phyloP scores from a whole-genome alignment of 768 basidiomycete species.

The Pleurotus djamor region DNA sequence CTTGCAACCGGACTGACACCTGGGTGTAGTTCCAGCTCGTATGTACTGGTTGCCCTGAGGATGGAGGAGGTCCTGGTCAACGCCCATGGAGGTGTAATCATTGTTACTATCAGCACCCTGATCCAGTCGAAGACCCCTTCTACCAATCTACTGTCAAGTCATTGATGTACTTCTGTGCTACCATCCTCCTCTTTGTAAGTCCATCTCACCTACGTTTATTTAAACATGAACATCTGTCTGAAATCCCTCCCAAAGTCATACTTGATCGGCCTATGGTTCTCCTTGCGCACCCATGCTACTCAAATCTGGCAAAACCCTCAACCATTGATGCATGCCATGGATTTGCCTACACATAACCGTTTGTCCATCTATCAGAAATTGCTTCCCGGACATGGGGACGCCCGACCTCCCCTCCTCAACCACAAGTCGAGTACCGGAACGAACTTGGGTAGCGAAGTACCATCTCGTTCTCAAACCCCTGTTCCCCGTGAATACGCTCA shows the following conservation, averaged over 20 bases:
- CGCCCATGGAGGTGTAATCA: conserved; percentile 84
- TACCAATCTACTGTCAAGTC: conserved; percentile 94
- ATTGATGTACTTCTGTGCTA: conserved; percentile 96
- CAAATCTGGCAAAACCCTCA: conserved; percentile 99
- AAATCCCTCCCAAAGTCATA: conserved; percentile 65
- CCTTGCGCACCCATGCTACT: conserved; percentile 93
- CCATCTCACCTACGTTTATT: too few species aligned
- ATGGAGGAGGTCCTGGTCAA: conserved; percentile 23
- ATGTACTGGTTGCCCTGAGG: conserved; percentile 74
- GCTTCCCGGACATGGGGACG: conserved; percentile 23
- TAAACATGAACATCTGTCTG: too few species aligned
- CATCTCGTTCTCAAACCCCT: conserved; percentile 38
- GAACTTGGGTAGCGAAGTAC: conserved; percentile 22
- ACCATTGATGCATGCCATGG: conserved; percentile 67
- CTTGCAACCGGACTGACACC: conserved; percentile 1
- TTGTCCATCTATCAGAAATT: conserved; percentile 65
- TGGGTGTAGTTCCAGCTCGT: conserved; percentile 77
- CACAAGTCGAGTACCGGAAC: conserved; percentile 45
- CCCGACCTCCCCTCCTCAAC: conserved; percentile 28
- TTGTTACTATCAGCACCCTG: conserved; percentile 94
- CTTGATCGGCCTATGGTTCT: conserved; percentile 97
- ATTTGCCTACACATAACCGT: conserved; percentile 54
- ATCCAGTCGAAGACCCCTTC: conserved; percentile 92
- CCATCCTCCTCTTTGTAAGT: conserved; percentile 85
- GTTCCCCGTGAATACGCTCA: conserved; percentile 27